These are phyloP conservation scores for Leccinum imitatum DNA, from an alignment of 768 basidiomycete genomes.

Conservation along the genomic window DNA sequence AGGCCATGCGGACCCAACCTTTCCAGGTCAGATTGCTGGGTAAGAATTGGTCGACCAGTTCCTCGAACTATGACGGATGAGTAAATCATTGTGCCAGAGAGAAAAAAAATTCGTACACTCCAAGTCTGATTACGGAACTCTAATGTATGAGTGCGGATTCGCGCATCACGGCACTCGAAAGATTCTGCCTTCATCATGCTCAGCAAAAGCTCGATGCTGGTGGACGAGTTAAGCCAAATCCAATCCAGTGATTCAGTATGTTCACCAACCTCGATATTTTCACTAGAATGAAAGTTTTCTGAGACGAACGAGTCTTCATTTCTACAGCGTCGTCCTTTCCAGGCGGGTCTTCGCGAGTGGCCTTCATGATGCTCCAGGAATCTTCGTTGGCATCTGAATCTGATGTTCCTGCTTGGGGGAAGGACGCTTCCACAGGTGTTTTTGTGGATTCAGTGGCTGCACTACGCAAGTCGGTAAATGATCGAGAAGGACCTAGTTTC, in stretches of 20 bases:
- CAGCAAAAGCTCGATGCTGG: conserved; percentile 66
- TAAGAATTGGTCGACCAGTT: conserved; percentile 75
- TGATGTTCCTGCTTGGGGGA: conserved; percentile 12
- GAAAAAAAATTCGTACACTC: conserved; percentile 54
- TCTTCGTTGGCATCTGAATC: conserved; percentile 25
- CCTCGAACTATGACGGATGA: conserved; percentile 58
- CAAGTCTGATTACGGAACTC: conserved; percentile 81
- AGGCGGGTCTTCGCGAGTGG: conserved; percentile 18
- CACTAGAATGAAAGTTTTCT: conserved; percentile 83
- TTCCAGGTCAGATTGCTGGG: conserved; percentile 77
- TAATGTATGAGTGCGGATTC: conserved; percentile 75
- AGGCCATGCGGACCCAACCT: conserved; percentile 82
- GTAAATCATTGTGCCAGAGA: conserved; percentile 8
- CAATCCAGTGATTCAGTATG: not conserved
- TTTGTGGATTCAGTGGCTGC: conserved; percentile 39
- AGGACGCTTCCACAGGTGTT: conserved; percentile 9
- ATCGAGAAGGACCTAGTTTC: conserved; percentile 59
- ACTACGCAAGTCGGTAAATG: conserved; percentile 66
- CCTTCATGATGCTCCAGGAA: conserved; percentile 18
- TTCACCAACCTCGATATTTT: conserved; percentile 61
- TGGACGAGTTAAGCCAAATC: conserved; percentile 19
- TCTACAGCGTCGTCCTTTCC: conserved; percentile 63
- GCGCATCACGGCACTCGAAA: conserved; percentile 77
- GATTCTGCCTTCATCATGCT: conserved; percentile 84
- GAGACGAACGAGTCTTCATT: conserved; percentile 77